Conservation (phyloP, 148 eudicot genomes). For the Camellia sinensis region DNA sequence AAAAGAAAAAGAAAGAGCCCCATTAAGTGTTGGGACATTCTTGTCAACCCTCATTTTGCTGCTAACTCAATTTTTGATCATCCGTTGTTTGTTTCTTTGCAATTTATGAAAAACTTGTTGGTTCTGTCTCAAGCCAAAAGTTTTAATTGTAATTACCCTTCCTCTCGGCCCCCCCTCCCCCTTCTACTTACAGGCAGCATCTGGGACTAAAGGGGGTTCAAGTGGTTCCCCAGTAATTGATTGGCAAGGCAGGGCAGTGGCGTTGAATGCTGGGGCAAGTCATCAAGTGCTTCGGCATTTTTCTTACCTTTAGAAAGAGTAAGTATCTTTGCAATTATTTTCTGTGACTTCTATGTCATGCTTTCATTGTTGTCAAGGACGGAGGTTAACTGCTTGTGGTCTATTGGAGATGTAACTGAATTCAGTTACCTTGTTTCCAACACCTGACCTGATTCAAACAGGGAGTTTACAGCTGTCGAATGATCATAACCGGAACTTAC, state of each 20-base stretch:
- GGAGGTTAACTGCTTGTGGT: too few relatives aligned
- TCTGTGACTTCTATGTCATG: constrained; percentile 5
- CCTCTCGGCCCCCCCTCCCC: constrained; percentile 11
- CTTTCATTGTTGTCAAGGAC: too few relatives aligned
- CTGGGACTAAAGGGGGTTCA: constrained; percentile 98
- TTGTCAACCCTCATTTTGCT: neutral
- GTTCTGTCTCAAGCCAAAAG: neutral
- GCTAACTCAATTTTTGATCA: neutral
- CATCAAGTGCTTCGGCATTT: constrained; percentile 92
- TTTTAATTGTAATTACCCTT: constrained; percentile 1
- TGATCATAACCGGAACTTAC: too few relatives aligned
- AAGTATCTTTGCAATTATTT: constrained; percentile 20
- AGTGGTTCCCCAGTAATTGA: constrained; percentile 99
- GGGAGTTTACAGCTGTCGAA: too few relatives aligned
- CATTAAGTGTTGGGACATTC: neutral
- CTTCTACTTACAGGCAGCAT: constrained; percentile 77
- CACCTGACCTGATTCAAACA: too few relatives aligned
- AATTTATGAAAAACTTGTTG: neutral
- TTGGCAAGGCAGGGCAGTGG: constrained; percentile 98
- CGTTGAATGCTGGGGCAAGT: constrained; percentile 97
- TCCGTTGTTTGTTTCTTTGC: neutral
- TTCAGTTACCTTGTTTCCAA: too few relatives aligned
- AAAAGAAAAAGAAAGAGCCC: neutral
- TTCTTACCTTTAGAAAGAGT: constrained; percentile 95
- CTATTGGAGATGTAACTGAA: too few relatives aligned